Percentiles rank a stretch among this genome's conserved stretches.
Evolutionary conservation across 1,139 yeast species (phyloP).

Genomic region (Yamadazyma dendronema): DNA sequence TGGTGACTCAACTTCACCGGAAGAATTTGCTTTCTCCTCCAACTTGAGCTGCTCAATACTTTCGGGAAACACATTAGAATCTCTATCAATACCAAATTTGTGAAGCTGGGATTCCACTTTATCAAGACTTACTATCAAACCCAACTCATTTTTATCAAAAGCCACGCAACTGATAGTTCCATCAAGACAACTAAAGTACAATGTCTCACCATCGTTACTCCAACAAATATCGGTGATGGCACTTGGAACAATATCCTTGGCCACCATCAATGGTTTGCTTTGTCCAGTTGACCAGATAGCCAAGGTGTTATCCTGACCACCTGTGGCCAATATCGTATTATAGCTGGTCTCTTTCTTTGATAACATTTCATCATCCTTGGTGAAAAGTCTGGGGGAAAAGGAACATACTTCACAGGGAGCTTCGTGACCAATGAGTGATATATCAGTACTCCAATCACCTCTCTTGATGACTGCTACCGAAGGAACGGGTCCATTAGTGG

Average conservation of each 20-base stretch:
- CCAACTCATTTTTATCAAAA: constrained; percentile 74
- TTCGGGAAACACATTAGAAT: constrained; percentile 81
- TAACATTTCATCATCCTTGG: constrained; percentile 17
- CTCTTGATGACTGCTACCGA: constrained; percentile 85
- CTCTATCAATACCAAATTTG: constrained; percentile 87
- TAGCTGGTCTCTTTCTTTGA: constrained; percentile 22
- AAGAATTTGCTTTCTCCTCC: constrained; percentile 54
- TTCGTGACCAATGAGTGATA: constrained; percentile 90
- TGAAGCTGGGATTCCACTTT: constrained; percentile 64
- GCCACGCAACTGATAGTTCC: constrained; percentile 73
- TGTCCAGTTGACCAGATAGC: constrained; percentile 69
- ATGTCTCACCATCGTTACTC: constrained; percentile 72
- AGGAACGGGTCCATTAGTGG: constrained; percentile 94
- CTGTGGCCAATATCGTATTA: constrained; percentile 67
- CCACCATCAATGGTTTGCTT: constrained; percentile 62
- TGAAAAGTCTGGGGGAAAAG: constrained; percentile 75
- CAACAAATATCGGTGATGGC: constrained; percentile 74
- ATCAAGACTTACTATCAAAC: constrained; percentile 67
- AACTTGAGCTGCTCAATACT: constrained; percentile 73
- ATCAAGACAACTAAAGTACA: constrained; percentile 79
- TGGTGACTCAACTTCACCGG: constrained; percentile 2
- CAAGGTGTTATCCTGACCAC: constrained; percentile 73
- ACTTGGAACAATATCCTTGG: constrained; percentile 58
- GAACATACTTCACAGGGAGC: constrained; percentile 94
- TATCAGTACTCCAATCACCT: constrained; percentile 90